phyloP scores from a whole-genome alignment of 495 filamentous ascomycete species.

The Cercophora samala region DNA sequence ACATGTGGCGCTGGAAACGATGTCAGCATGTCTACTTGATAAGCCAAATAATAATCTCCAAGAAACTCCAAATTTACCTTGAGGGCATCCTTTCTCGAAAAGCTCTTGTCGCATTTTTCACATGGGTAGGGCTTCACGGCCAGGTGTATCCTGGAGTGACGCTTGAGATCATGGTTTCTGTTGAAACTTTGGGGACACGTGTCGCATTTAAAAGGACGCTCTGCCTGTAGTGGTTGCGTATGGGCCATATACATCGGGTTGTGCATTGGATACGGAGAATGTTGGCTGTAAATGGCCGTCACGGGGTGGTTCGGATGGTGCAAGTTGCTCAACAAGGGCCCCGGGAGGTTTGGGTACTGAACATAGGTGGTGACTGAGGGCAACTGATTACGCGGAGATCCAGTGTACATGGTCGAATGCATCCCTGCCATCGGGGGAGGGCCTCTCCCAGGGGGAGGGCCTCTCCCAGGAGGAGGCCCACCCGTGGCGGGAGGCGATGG shows the following conservation, averaged over 20 bases:
- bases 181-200: conserved; percentile 92
- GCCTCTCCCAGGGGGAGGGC: conserved; percentile 4
- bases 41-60: not conserved
- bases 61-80: conserved; percentile 60
- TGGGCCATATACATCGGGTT: too few relatives aligned
- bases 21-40: conserved; percentile 7
- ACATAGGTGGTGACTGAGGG: conserved; percentile 12
- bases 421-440: conserved; percentile 9
- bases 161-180: conserved; percentile 92
- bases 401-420: conserved; percentile 14
- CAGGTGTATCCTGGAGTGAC: conserved; percentile 92
- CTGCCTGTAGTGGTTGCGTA: conserved; percentile 42
- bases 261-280: conserved; percentile 29
- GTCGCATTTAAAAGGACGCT: conserved; percentile 93
- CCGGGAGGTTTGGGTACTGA: conserved; percentile 39
- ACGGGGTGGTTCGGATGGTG: conserved; percentile 70
- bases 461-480: conserved; percentile 23
- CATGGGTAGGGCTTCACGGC: conserved; percentile 96
- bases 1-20: conserved; percentile 68
- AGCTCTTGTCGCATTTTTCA: conserved; percentile 89
- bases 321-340: conserved; percentile 74
- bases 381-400: not conserved
- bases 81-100: conserved; percentile 92
- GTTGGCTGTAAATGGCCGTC: conserved; percentile 50
- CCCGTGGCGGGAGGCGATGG: conserved; percentile 20